These are phyloP conservation scores for Epichloe sp. DNA, from an alignment of 2,329 filamentous ascomycete genomes.

Conservation along the genomic window DNA sequence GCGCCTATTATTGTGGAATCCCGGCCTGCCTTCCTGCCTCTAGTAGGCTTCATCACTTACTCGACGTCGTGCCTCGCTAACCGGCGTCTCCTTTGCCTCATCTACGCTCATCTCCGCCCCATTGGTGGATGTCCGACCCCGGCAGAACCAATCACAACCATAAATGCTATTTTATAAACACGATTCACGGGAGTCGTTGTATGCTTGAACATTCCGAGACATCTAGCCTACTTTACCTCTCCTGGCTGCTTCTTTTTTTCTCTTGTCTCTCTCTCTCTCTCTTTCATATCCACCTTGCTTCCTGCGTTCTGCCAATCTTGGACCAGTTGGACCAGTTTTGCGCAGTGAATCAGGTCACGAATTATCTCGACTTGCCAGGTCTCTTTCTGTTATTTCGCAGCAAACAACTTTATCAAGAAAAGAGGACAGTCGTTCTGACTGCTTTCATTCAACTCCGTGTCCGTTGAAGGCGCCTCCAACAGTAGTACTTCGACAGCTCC, in stretches of 20 bases:
- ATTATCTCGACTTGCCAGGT: not conserved
- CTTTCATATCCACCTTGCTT: not conserved
- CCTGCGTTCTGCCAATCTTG: not conserved
- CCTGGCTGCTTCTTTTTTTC: slow-evolving; percentile 4
- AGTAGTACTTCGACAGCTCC: not conserved
- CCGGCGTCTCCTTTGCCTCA: slow-evolving; percentile 22
- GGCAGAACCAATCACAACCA: slow-evolving; percentile 22
- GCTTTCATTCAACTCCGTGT: not conserved
- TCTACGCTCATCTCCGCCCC: slow-evolving; percentile 18
- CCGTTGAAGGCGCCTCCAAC: not conserved
- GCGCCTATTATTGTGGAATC: slow-evolving; percentile 11
- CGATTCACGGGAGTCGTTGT: slow-evolving; percentile 12
- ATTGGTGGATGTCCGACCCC: slow-evolving; percentile 20
- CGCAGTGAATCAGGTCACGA: not conserved
- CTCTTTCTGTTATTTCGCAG: not conserved
- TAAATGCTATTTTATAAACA: slow-evolving; percentile 16
- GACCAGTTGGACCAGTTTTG: not conserved
- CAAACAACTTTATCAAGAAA: not conserved
- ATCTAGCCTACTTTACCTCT: slow-evolving; percentile 6
- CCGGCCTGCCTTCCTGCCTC: slow-evolving; percentile 9
- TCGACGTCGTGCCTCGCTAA: slow-evolving; percentile 17
- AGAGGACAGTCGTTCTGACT: not conserved
- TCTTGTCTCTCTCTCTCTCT: not conserved
- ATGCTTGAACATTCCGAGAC: slow-evolving; percentile 17
- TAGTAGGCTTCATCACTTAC: not conserved